Percentiles rank a stretch among this genome's conserved stretches.
Conservation (phyloP, 495 filamentous ascomycete species). For the Penicillium herquei region DNA sequence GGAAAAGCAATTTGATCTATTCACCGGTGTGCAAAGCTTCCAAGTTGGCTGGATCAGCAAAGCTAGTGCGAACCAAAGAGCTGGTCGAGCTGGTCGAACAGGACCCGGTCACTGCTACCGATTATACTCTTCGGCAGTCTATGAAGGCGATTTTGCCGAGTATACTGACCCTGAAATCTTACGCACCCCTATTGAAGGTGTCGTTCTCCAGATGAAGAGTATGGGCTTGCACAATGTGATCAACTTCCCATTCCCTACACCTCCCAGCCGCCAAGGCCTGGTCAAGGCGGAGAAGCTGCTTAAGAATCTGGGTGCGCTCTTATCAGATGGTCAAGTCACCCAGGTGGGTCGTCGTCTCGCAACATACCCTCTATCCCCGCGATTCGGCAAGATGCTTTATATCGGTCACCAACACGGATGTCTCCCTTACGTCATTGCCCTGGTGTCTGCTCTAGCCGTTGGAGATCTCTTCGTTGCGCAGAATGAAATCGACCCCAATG, state of each 20-base stretch:
- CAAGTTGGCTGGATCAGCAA: conserved; percentile 97
- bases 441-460: conserved; percentile 86
- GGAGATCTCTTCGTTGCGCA: conserved; percentile 86
- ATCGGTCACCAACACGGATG: conserved; percentile 83
- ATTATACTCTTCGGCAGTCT: conserved; percentile 91
- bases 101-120: conserved; percentile 95
- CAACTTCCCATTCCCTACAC: conserved; percentile 97
- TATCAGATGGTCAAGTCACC: conserved; percentile 69
- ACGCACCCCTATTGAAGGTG: conserved; percentile 86
- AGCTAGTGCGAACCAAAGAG: conserved; percentile 88
- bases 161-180: conserved; percentile 87
- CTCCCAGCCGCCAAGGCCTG: conserved; percentile 76
- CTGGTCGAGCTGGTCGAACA: conserved; percentile 92
- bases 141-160: conserved; percentile 84
- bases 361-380: conserved; percentile 82
- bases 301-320: conserved; percentile 67
- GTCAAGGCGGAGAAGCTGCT: conserved; percentile 84
- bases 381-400: conserved; percentile 86
- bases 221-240: conserved; percentile 90
- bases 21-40: conserved; percentile 91
- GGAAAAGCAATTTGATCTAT: conserved; percentile 79
- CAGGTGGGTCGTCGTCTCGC: conserved; percentile 76
- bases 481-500: conserved; percentile 64
- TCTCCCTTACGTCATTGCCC: conserved; percentile 80
- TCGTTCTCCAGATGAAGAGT: conserved; percentile 91